Percentiles rank a stretch among this genome's conserved stretches.
Conservation (phyloP, 768 basidiomycete species). For the Phaffia tasmanica region DNA sequence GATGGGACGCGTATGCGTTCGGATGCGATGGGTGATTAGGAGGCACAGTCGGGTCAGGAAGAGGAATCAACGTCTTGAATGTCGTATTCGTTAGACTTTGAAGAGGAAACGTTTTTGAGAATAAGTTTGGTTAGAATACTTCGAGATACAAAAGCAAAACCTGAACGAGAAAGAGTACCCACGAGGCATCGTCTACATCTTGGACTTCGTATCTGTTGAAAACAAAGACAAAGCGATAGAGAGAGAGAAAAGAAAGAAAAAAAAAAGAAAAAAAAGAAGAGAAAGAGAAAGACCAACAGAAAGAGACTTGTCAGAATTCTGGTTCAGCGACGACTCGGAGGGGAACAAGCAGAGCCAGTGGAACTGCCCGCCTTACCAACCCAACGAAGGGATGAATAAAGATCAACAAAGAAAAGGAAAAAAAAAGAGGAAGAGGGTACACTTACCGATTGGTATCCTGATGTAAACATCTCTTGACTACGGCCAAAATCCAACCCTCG, state of each 20-base stretch:
- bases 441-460: constrained; percentile 36
- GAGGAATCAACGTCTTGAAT: constrained; percentile 39
- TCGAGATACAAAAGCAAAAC: background rate
- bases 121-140: background rate
- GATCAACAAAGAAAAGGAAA: background rate
- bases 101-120: background rate
- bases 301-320: no score
- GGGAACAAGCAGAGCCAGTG: no score
- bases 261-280: background rate
- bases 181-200: constrained; percentile 37
- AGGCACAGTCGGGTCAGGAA: constrained; percentile 37
- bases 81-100: constrained; percentile 38
- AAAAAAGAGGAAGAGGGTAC: background rate
- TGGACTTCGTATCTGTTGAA: constrained; percentile 37
- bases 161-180: background rate
- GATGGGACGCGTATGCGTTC: constrained; percentile 34
- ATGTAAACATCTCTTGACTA: constrained; percentile 34
- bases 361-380: background rate
- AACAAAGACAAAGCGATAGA: background rate
- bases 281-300: no score
- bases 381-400: background rate
- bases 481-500: constrained; percentile 40
- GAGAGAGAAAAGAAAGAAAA: background rate
- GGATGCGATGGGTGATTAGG: constrained; percentile 35
- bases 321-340: no score